A percentile compares a stretch with the other conserved stretches of the same genome.
phyloP scores from a whole-genome alignment of 225 moss, liverwort and hornwort species.

The Physcomitrellopsis africana region DNA sequence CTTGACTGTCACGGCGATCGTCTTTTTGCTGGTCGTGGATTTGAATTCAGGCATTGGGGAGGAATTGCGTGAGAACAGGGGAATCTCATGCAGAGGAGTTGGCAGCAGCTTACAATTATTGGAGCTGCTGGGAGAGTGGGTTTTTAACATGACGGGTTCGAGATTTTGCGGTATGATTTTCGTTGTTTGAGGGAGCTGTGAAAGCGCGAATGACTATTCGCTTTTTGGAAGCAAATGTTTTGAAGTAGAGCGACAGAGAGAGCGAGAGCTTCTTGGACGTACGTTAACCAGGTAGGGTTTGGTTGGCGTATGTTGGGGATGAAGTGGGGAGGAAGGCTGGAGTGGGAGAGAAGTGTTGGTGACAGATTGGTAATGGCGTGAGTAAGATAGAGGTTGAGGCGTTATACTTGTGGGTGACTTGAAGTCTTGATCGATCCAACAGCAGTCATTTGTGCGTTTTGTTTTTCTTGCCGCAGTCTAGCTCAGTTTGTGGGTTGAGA shows the following conservation, averaged over 20 bases:
- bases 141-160: too few relatives aligned
- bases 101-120: too few relatives aligned
- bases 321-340: not conserved
- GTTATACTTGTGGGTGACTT: conserved; percentile 1
- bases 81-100: too few relatives aligned
- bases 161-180: too few relatives aligned
- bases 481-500: conserved; percentile 6
- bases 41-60: too few relatives aligned
- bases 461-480: conserved; percentile 10
- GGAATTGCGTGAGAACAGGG: too few relatives aligned
- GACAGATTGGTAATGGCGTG: conserved; percentile 11
- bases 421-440: conserved; percentile 19
- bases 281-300: conserved; percentile 25
- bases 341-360: not conserved
- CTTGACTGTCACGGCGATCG: too few relatives aligned
- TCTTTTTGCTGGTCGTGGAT: too few relatives aligned
- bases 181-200: too few relatives aligned
- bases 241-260: not conserved
- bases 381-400: not conserved
- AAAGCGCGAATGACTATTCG: too few relatives aligned
- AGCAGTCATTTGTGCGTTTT: not conserved
- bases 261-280: not conserved
- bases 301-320: not conserved
- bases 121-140: too few relatives aligned
- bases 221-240: not conserved